Percentiles rank a stretch among this genome's conserved stretches.
Evolutionary conservation across 352 stramenopile genomes (phyloP).

Genomic region (Pythium phragmitis): DNA sequence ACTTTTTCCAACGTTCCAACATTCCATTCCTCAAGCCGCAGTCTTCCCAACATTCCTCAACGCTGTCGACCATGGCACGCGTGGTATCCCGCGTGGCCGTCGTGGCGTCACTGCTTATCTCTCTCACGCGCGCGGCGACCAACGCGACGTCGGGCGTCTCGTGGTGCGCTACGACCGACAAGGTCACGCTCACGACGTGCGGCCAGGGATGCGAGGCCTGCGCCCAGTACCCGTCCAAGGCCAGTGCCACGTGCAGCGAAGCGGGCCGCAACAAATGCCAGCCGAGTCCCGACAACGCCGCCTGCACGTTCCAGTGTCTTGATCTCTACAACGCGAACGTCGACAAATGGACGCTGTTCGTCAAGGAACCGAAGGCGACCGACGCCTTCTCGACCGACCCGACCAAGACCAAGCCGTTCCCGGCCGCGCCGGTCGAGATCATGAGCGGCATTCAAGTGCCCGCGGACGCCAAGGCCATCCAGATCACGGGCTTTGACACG

Average conservation of each 20-base stretch:
- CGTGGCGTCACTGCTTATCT: not conserved
- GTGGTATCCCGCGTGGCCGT: not conserved
- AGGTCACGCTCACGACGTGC: slow-evolving; percentile 53
- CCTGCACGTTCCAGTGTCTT: slow-evolving; percentile 74
- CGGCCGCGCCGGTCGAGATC: slow-evolving; percentile 49
- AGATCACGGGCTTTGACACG: slow-evolving; percentile 71
- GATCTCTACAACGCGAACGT: slow-evolving; percentile 44
- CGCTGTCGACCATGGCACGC: not conserved
- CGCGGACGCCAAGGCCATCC: slow-evolving; percentile 49
- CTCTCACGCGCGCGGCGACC: not conserved
- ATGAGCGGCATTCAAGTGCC: slow-evolving; percentile 43
- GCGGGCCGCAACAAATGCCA: slow-evolving; percentile 50
- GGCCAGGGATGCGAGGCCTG: slow-evolving; percentile 41
- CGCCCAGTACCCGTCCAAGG: slow-evolving; percentile 47
- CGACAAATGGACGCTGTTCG: slow-evolving; percentile 65
- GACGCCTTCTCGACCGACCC: slow-evolving; percentile 40
- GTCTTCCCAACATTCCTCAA: not conserved
- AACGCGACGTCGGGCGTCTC: not conserved
- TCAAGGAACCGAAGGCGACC: slow-evolving; percentile 51
- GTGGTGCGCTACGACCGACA: slow-evolving; percentile 46
- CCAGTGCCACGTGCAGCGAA: slow-evolving; percentile 42
- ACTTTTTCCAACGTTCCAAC: not conserved
- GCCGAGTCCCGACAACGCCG: slow-evolving; percentile 27
- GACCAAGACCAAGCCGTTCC: slow-evolving; percentile 30
- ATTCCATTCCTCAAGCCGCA: slow-evolving; percentile 17